Evolutionary conservation across 2,329 filamentous ascomycete genomes (phyloP).

Genomic region (Apiospora hydei): DNA sequence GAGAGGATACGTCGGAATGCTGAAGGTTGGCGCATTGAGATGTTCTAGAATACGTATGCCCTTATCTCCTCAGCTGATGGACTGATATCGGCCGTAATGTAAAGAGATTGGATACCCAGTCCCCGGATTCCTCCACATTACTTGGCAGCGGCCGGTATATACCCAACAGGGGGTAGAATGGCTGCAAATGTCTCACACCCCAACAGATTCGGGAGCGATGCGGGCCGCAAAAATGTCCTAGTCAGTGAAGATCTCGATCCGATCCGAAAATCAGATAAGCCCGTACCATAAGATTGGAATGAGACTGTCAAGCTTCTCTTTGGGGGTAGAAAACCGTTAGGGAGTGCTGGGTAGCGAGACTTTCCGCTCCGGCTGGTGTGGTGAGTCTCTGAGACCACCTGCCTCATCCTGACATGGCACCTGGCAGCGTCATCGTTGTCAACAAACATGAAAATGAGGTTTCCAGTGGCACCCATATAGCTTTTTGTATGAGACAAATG

Average conservation of each 20-base stretch:
- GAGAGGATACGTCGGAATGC: not conserved
- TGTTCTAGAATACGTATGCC: not conserved
- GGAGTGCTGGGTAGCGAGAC: no score
- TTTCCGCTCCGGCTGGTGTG: no score
- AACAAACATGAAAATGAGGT: not conserved
- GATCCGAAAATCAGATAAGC: no score
- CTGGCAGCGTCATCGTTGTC: not conserved
- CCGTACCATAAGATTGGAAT: no score
- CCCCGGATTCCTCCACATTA: not conserved
- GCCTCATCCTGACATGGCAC: not conserved
- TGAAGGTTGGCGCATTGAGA: not conserved
- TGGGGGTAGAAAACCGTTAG: no score
- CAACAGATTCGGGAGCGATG: no score
- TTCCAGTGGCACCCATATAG: not conserved
- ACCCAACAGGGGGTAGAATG: not conserved
- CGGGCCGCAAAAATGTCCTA: no score
- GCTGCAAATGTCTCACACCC: not conserved
- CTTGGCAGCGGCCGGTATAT: not conserved
- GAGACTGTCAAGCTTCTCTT: no score
- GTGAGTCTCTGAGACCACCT: no score
- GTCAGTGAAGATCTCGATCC: no score
- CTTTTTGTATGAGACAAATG: not conserved
- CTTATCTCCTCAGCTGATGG: not conserved
- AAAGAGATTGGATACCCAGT: not conserved
- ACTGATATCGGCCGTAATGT: not conserved